Conservation (phyloP, 345 rosid genomes). For the Euphorbia tirucalli region DNA sequence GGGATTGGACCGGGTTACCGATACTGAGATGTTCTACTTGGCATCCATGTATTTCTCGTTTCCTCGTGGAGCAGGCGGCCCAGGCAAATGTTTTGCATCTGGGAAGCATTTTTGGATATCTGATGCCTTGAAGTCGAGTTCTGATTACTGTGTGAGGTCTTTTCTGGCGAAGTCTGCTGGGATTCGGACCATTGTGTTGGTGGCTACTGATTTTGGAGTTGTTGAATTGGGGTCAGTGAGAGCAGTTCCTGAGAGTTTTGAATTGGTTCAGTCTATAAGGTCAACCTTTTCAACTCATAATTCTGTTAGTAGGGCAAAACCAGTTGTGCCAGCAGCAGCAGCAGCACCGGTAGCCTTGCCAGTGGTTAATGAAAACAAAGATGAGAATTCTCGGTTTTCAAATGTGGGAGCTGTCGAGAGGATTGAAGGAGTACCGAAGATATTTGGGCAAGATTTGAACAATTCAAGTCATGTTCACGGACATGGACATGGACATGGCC, state of each 20-base stretch:
- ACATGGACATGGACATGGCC: conserved; percentile 38
- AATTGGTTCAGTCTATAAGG: conserved; percentile 52
- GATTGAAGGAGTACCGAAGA: conserved; percentile 53
- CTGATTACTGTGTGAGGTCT: conserved; percentile 84
- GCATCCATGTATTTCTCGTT: conserved; percentile 99
- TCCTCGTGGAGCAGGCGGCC: conserved; percentile 83
- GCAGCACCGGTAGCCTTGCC: conserved; percentile 24
- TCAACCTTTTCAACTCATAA: conserved; percentile 46
- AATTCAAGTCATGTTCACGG: conserved; percentile 30
- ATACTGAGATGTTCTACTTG: conserved; percentile 87
- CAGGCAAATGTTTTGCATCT: conserved; percentile 77
- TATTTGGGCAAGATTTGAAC: conserved; percentile 77
- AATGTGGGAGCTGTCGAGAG: conserved; percentile 44
- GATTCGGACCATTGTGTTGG: conserved; percentile 73
- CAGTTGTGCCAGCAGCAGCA: conserved; percentile 11
- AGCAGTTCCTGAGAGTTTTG: conserved; percentile 64
- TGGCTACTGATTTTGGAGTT: conserved; percentile 85
- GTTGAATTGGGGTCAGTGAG: conserved; percentile 93
- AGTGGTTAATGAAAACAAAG: conserved; percentile 37
- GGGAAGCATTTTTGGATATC: conserved; percentile 75
- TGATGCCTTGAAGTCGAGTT: conserved; percentile 42
- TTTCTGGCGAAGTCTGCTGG: conserved; percentile 79
- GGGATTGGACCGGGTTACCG: conserved; percentile 83
- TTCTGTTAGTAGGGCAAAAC: conserved; percentile 36
- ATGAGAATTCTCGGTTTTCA: conserved; percentile 37